These are phyloP conservation scores for Triticum timopheevii DNA, from an alignment of 176 grass and related monocot genomes.

Conservation along the genomic window DNA sequence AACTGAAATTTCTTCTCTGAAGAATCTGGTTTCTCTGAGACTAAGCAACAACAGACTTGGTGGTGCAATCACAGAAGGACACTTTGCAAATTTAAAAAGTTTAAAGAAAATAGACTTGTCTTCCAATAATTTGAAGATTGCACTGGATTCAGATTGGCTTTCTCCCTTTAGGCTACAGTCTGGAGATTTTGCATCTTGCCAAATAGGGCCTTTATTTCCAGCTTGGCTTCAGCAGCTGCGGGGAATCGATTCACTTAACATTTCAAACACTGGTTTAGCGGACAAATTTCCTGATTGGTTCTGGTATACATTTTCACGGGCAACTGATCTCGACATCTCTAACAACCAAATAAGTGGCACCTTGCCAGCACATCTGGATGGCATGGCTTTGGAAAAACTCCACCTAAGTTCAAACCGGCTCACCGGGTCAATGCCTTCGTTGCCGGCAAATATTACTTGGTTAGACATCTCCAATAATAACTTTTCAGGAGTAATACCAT, in stretches of 20 bases:
- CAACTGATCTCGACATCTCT: conserved; percentile 24
- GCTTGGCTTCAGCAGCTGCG: conserved; percentile 24
- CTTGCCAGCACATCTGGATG: not conserved
- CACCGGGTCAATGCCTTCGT: not conserved
- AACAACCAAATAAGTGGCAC: conserved; percentile 36
- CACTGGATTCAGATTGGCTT: not conserved
- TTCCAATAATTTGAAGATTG: not conserved
- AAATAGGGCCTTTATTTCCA: conserved; percentile 28
- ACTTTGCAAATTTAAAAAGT: not conserved
- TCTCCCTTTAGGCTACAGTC: not conserved
- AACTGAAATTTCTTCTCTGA: not conserved
- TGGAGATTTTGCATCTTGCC: not conserved
- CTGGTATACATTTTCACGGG: conserved; percentile 8
- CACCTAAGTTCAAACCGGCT: not conserved
- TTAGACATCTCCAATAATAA: not conserved
- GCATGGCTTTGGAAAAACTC: not conserved
- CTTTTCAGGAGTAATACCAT: not conserved
- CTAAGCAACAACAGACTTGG: not conserved
- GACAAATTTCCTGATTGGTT: conserved; percentile 33
- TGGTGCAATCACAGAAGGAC: not conserved
- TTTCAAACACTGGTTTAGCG: conserved; percentile 3
- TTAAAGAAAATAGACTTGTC: not conserved
- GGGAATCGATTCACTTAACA: not conserved
- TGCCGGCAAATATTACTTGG: not conserved
- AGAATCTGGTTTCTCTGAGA: not conserved